Percentiles rank a stretch among this genome's conserved stretches.
phyloP scores from a whole-genome alignment of 257 asterid species.

The Nicotiana tomentosiformis region DNA sequence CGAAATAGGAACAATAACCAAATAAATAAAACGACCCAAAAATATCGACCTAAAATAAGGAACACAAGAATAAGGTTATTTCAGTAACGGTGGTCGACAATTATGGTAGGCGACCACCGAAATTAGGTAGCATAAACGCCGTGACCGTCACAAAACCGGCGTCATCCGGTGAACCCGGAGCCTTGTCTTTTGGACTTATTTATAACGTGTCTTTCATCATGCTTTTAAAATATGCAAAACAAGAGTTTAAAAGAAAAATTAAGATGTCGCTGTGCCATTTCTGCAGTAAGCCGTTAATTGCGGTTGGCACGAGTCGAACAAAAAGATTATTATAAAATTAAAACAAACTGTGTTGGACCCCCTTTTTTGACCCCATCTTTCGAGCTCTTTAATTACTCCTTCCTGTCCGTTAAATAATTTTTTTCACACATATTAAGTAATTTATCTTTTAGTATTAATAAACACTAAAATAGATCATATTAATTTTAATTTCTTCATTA shows the following conservation, averaged over 20 bases:
- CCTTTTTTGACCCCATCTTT: not conserved
- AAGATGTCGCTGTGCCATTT: not conserved
- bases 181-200: slow-evolving; percentile 35
- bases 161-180: slow-evolving; percentile 46
- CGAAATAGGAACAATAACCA: too few relatives aligned
- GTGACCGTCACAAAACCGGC: slow-evolving; percentile 54
- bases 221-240: not conserved
- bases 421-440: too few relatives aligned
- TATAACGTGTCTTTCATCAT: slow-evolving; percentile 29
- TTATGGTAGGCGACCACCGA: too few relatives aligned
- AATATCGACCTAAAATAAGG: too few relatives aligned
- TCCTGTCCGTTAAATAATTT: too few relatives aligned
- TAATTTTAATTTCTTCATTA: too few relatives aligned
- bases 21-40: too few relatives aligned
- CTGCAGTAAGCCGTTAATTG: slow-evolving; percentile 67
- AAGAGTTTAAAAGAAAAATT: not conserved
- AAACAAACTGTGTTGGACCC: slow-evolving; percentile 18
- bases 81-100: too few relatives aligned
- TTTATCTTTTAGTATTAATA: too few relatives aligned
- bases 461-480: too few relatives aligned
- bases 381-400: slow-evolving; percentile 15
- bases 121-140: slow-evolving; percentile 7
- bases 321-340: slow-evolving; percentile 18
- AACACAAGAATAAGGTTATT: too few relatives aligned
- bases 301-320: slow-evolving; percentile 39